Percentiles rank a stretch among this genome's conserved stretches.
These are phyloP conservation scores for Teunomyces pallodes DNA, from an alignment of 805 yeast genomes.

Conservation along the genomic window DNA sequence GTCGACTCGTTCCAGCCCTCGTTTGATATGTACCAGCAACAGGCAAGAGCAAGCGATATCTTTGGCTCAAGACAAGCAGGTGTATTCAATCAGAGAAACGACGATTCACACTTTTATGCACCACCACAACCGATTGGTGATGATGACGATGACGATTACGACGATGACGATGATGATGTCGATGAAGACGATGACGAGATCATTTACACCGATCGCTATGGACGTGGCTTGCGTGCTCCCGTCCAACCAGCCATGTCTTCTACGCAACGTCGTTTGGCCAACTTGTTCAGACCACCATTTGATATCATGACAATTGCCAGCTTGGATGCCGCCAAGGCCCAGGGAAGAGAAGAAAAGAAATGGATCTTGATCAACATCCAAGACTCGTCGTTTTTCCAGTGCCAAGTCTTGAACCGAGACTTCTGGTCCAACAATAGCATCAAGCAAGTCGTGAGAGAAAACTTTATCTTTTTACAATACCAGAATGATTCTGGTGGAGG, in stretches of 20 bases:
- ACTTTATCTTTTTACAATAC: conserved; percentile 84
- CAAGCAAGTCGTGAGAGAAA: conserved; percentile 59
- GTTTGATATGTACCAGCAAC: conserved; percentile 2
- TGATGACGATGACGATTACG: conserved; percentile 29
- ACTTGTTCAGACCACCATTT: conserved; percentile 89
- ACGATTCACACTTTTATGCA: too few species aligned
- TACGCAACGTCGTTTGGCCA: conserved; percentile 70
- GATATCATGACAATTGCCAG: conserved; percentile 71
- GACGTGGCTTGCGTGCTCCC: too few species aligned
- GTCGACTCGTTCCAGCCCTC: conserved; percentile 41
- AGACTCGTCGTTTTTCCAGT: conserved; percentile 77
- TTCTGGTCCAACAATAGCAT: conserved; percentile 77
- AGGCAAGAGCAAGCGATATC: conserved; percentile 28
- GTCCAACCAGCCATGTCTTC: conserved; percentile 28
- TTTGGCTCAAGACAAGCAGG: conserved; percentile 50
- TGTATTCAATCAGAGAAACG: conserved; percentile 54
- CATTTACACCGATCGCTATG: conserved; percentile 19
- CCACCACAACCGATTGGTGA: conserved; percentile 25
- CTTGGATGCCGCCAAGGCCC: conserved; percentile 69
- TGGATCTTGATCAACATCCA: conserved; percentile 91
- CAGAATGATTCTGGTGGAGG: conserved; percentile 78
- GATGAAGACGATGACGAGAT: conserved; percentile 19
- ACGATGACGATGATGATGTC: conserved; percentile 29
- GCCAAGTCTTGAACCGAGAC: conserved; percentile 90
- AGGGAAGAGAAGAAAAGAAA: conserved; percentile 62